Percentiles rank a stretch among this genome's conserved stretches.
These are phyloP conservation scores for Acacia pycnantha DNA, from an alignment of 331 rosid genomes.

Conservation along the genomic window DNA sequence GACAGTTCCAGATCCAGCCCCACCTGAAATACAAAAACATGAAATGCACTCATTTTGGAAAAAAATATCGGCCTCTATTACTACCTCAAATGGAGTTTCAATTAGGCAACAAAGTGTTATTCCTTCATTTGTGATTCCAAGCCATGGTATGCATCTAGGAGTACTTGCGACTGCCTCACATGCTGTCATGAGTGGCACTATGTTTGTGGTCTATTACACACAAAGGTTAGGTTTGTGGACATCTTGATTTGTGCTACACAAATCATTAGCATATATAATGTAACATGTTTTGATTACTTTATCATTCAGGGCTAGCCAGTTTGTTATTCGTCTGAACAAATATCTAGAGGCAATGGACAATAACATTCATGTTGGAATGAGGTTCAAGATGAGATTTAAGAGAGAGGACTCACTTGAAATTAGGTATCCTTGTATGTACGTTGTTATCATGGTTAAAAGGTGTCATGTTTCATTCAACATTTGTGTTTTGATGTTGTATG, in stretches of 20 bases:
- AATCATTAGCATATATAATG: background rate
- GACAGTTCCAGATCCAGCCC: conserved; percentile 43
- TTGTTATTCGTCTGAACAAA: conserved; percentile 63
- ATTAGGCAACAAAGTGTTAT: conserved; percentile 58
- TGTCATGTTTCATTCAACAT: background rate
- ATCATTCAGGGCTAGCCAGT: conserved; percentile 66
- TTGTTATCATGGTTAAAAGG: background rate
- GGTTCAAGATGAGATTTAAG: conserved; percentile 81
- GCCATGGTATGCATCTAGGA: conserved; percentile 84
- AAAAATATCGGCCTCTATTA: conserved; percentile 71
- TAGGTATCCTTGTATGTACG: conserved; percentile 50
- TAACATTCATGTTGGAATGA: conserved; percentile 64
- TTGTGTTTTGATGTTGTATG: background rate
- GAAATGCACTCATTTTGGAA: conserved; percentile 61
- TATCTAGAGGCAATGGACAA: conserved; percentile 58
- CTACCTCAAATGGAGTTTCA: conserved; percentile 70
- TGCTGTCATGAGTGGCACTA: conserved; percentile 57
- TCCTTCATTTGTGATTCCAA: conserved; percentile 70
- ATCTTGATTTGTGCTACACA: background rate
- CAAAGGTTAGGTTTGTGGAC: conserved; percentile 54
- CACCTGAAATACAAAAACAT: conserved; percentile 40
- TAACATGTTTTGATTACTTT: background rate
- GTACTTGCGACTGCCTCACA: conserved; percentile 90
- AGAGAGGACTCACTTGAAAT: conserved; percentile 71
- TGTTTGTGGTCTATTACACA: conserved; percentile 73